These are phyloP conservation scores for Hagleromyces aurorensis DNA, from an alignment of 805 yeast species.

Conservation along the genomic window DNA sequence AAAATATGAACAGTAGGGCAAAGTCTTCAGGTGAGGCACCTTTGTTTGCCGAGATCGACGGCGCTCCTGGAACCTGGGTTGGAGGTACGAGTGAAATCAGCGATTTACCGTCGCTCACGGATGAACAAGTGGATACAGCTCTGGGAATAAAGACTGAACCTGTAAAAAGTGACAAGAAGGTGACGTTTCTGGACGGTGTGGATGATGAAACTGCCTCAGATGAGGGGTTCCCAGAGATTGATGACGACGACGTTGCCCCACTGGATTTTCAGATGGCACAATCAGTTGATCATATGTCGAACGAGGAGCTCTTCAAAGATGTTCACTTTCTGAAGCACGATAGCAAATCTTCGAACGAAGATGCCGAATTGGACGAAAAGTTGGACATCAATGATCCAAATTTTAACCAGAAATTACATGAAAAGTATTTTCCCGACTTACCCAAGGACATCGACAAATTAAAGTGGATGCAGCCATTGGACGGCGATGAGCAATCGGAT, in stretches of 20 bases:
- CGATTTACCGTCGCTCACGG: constrained; percentile 21
- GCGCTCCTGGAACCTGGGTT: constrained; percentile 33
- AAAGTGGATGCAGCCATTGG: constrained; percentile 84
- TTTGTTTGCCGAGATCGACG: constrained; percentile 30
- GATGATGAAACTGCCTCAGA: background rate
- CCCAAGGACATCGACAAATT: constrained; percentile 75
- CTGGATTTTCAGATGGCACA: constrained; percentile 39
- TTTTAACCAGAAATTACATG: constrained; percentile 70
- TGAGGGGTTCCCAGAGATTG: constrained; percentile 29
- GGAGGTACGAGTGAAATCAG: constrained; percentile 23
- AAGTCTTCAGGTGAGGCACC: constrained; percentile 37
- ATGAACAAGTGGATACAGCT: constrained; percentile 25
- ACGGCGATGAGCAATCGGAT: constrained; percentile 32
- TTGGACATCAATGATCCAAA: constrained; percentile 69
- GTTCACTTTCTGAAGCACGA: constrained; percentile 64
- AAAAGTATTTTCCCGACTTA: constrained; percentile 81
- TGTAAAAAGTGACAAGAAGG: constrained; percentile 4
- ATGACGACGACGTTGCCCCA: constrained; percentile 48
- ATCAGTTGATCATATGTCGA: constrained; percentile 38
- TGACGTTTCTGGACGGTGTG: too few relatives aligned
- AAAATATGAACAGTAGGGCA: constrained; percentile 46
- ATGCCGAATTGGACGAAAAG: constrained; percentile 9
- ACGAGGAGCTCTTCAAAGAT: constrained; percentile 35
- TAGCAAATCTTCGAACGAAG: constrained; percentile 24
- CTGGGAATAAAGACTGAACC: constrained; percentile 12